Base-by-base conservation (phyloP, 1,284 basidiomycete species). In the Ganoderma resinaceum region DNA sequence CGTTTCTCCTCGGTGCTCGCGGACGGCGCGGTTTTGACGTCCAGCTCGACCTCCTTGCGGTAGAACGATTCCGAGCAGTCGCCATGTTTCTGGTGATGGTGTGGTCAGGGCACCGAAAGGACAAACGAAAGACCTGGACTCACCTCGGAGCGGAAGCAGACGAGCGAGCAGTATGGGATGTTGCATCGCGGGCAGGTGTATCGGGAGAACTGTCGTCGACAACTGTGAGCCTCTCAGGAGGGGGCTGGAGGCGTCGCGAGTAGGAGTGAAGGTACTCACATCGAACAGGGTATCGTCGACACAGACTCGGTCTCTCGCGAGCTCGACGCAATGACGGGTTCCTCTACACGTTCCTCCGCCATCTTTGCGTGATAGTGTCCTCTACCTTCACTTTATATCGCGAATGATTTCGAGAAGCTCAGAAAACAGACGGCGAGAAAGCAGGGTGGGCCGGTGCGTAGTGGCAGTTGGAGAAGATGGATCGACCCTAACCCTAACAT, bases 161-260 rank as follows among this genome's bases (percentile, higher is more conserved):
- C 82, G 49, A 95, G 78, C 20, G 92, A 92, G 80, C 94, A 95
- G 74, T 95, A 95, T 0, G 86, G 86, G 18, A 92, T 80, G 75
- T 95, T 95, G 81, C 94, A 95, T 23, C 82, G 83, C 35, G 94
- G 91, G 72, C 94, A 95, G 0, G 89, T 91, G 78, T 95, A 95
- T 75, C 88, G 89, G 11, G 91, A 87, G 73, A 93, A 85, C 76
- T 94, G 91, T 75, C 90, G 85, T 49, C 84, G 84, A 81, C 93
- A 95, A 77, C 94, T 95, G 66, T 66, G 65, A 74, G 69, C 60
- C 62, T 60, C 67, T 68, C 58, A 73, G 66, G 53, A 38, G 61
- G 49, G 52, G 55, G 55, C 58, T 26, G 61, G 37, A 52, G 52
- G 35, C 65, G 11, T 20, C 8, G 53, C 9, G 20, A 43, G 20